These are phyloP conservation scores for Leccinum pachyderme DNA, from an alignment of 1,284 basidiomycete genomes.

Conservation along the genomic window DNA sequence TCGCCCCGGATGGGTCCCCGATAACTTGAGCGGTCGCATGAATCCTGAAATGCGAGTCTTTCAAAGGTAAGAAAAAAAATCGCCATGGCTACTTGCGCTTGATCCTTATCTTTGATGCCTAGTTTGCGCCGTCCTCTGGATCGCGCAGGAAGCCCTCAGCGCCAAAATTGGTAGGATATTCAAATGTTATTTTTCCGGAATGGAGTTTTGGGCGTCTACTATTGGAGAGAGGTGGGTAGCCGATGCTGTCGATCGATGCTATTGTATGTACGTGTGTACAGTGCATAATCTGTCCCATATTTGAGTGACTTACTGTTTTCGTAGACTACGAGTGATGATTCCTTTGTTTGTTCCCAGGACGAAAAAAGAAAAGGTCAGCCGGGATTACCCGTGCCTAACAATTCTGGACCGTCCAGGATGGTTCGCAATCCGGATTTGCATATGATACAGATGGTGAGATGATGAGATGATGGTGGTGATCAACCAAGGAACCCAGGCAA, in stretches of 20 bases:
- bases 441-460: background rate
- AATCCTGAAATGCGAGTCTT: background rate
- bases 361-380: background rate
- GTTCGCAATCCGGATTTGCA: background rate
- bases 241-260: background rate
- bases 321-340: background rate
- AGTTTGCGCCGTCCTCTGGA: background rate
- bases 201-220: conserved; percentile 6
- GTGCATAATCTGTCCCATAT: background rate
- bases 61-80: background rate
- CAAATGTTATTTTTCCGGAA: conserved; percentile 1
- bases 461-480: background rate
- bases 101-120: background rate
- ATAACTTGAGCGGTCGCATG: background rate
- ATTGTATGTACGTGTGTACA: background rate
- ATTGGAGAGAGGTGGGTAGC: background rate
- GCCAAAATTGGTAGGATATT: background rate
- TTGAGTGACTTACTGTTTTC: background rate
- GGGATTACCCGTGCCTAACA: background rate
- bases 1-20: background rate
- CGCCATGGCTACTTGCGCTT: background rate
- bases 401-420: background rate
- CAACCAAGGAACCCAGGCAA: background rate
- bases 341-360: background rate
- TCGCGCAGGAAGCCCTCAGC: background rate